Evolutionary conservation across 257 asterid species (phyloP), one percentile per base, ranked within the genome.

Genomic region (Solanum pennellii): DNA sequence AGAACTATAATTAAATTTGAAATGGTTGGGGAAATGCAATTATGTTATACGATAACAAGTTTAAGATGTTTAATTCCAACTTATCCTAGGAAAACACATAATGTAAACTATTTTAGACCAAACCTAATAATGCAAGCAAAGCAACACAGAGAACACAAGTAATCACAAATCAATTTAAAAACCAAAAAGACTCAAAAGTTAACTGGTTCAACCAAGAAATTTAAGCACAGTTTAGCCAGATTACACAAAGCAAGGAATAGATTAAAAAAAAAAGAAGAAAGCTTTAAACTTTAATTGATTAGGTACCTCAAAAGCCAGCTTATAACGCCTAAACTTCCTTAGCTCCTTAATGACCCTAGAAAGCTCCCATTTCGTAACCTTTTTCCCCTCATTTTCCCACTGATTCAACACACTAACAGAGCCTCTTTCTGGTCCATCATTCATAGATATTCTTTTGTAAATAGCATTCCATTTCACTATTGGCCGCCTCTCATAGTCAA

Each of bases 281-380:
- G 9, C 47, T 16, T 47, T 12, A 80, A 80, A 29, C 44, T 80
- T 47, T 3, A 80, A 80, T 16, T 5, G 21, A 47, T 79, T 71
- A 0, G 49, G 21, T 88, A 97, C 99, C 98, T 97, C 93, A 86
- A 97, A 98, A 82, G 99, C 99, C 80, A 77, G 86, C 73, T 91
- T 90, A 90, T 52, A 94, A 87, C 98, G 98, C 90, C 90, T 90
- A 91, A 91, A 96, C 90, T 95, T 94, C 90, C 99, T 90, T 68
- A 97, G 94, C 94, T 96, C 98, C 94, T 92, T 97, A 33, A 93
- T 95, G 68, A 95, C 88, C 68, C 95, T 90, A 47, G 90, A 92
- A 87, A 97, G 95, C 91, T 96, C 98, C 95, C 98, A 94, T 89
- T 93, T 95, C 2, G 95, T 47, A 9, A 96, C 88, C 82, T 39